A percentile compares a stretch with the other conserved stretches of the same genome.
Evolutionary conservation across 345 rosid species (phyloP).

Genomic region (Brassica nigra): DNA sequence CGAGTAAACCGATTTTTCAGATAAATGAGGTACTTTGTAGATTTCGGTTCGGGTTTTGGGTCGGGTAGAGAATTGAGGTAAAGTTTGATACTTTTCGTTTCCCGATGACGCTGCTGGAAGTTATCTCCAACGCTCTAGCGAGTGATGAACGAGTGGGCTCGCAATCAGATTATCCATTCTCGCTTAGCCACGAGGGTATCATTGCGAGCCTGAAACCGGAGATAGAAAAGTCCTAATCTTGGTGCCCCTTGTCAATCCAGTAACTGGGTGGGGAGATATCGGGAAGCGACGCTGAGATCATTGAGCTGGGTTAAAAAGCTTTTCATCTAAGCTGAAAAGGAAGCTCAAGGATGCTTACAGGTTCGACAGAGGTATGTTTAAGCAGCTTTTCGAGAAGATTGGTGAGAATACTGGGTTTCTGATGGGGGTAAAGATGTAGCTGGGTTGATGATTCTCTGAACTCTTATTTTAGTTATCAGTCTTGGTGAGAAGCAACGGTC

Average conservation of each 20-base stretch:
- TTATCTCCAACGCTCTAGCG: constrained; percentile 57
- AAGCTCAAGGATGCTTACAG: constrained; percentile 17
- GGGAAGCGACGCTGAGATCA: constrained; percentile 46
- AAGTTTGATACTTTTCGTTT: constrained; percentile 6
- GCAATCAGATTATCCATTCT: constrained; percentile 55
- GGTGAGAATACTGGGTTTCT: too few species aligned
- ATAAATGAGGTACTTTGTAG: too few species aligned
- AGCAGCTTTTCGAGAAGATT: too few species aligned
- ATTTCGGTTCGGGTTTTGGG: too few species aligned
- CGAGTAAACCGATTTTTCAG: too few species aligned
- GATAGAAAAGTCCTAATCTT: constrained; percentile 47
- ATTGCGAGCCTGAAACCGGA: constrained; percentile 62
- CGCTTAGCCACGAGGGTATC: constrained; percentile 50
- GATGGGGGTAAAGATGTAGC: too few species aligned
- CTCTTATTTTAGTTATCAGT: constrained; percentile 40
- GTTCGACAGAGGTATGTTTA: too few species aligned
- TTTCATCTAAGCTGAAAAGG: constrained; percentile 45
- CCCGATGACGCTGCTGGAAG: constrained; percentile 68
- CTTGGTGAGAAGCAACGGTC: constrained; percentile 61
- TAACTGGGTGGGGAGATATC: constrained; percentile 67
- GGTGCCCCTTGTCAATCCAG: constrained; percentile 53
- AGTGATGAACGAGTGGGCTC: constrained; percentile 35
- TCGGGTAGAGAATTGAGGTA: constrained; percentile 29
- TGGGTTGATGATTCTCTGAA: too few species aligned
- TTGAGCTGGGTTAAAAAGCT: too few species aligned